These are phyloP conservation scores for Capsella bursapastoris DNA, from an alignment of 345 rosid species.

Conservation along the genomic window DNA sequence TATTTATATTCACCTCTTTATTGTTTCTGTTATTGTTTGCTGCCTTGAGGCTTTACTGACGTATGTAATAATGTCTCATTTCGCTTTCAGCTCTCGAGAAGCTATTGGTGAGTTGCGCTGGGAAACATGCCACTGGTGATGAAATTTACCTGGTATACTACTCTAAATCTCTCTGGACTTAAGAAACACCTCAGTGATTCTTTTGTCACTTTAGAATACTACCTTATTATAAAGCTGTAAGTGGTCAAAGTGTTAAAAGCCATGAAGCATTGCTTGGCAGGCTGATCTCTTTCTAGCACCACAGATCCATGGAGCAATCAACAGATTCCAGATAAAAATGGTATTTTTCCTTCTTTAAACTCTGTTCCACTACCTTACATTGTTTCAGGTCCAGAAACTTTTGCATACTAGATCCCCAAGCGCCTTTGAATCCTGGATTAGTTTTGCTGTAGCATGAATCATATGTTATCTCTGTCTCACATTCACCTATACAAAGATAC, in stretches of 20 bases:
- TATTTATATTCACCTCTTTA: neutral
- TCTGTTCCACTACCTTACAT: neutral
- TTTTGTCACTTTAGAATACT: neutral
- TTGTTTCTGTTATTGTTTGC: neutral
- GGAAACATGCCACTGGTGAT: conserved; percentile 79
- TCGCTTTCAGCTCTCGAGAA: conserved; percentile 70
- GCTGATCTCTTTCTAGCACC: conserved; percentile 87
- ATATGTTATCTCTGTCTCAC: neutral
- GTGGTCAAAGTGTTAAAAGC: neutral
- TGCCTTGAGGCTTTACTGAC: neutral
- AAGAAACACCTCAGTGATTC: conserved; percentile 3
- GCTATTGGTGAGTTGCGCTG: conserved; percentile 62
- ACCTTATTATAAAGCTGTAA: neutral
- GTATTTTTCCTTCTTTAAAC: conserved; percentile 45
- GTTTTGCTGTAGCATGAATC: neutral
- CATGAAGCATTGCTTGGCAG: conserved; percentile 49
- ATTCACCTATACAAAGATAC: neutral
- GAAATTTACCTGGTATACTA: conserved; percentile 70
- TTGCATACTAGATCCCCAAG: neutral
- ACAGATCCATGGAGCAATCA: conserved; percentile 58
- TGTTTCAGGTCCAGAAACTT: neutral
- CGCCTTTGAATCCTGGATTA: neutral
- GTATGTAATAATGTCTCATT: conserved; percentile 8
- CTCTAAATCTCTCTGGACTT: conserved; percentile 9
- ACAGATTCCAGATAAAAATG: conserved; percentile 69